phyloP scores from a whole-genome alignment of 1,284 basidiomycete genomes.

The Trichosporon sp. region DNA sequence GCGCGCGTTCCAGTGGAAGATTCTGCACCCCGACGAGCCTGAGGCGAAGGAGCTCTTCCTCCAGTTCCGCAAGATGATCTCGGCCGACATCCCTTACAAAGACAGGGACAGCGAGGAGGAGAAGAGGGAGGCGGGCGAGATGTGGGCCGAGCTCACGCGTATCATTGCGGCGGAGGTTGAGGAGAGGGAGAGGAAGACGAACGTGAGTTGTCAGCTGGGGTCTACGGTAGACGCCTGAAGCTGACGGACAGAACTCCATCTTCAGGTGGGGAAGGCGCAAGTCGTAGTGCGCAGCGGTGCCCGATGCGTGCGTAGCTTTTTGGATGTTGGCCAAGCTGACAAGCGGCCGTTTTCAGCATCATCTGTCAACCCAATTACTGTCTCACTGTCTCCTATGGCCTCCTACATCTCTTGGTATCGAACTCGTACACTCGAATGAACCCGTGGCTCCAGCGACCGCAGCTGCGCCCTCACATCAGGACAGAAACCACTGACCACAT shows the following conservation, averaged over 20 bases:
- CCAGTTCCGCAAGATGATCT: not conserved
- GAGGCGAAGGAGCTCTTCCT: conserved; percentile 1
- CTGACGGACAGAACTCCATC: not conserved
- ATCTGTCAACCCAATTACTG: too few species aligned
- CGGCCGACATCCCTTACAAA: not conserved
- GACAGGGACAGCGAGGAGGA: not conserved
- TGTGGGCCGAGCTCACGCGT: conserved; percentile 3
- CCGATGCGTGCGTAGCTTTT: not conserved
- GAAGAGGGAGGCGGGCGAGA: not conserved
- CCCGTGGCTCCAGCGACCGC: too few species aligned
- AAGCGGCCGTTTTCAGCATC: too few species aligned
- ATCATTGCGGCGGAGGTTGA: not conserved
- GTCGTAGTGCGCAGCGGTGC: not conserved
- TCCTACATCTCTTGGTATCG: too few species aligned
- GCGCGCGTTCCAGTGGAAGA: conserved; percentile 5
- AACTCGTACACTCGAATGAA: too few species aligned
- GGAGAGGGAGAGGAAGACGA: conserved; percentile 1
- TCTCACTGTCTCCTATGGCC: too few species aligned
- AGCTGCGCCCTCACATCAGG: too few species aligned
- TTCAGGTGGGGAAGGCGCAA: conserved; percentile 12
- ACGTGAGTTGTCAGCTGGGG: not conserved
- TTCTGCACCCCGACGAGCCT: not conserved
- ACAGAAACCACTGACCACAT: too few species aligned
- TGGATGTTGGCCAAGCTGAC: not conserved
- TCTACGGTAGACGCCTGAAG: not conserved